Evolutionary conservation across 768 basidiomycete species (phyloP), one percentile per base, ranked within the genome.

Genomic region (Russula vinacea): DNA sequence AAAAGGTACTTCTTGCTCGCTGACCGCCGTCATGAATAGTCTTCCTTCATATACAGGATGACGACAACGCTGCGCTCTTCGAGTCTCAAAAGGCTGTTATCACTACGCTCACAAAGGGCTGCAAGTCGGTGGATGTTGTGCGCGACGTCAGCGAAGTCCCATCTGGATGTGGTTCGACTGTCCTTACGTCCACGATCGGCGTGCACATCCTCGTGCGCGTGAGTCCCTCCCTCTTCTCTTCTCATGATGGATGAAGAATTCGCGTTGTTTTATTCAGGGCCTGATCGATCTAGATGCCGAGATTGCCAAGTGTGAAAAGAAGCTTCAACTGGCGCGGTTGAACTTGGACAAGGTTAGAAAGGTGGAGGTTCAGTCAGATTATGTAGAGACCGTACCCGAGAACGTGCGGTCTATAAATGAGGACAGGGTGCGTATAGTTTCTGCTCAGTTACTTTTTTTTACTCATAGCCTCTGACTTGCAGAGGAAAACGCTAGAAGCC

Each of bases 301-400:
- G 76, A 89, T 97, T 51, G 78, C 83, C 45, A 98, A 95, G 75
- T 87, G 88, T 65, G 85, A 92, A 72, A 98, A 97, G 84, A 97
- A 95, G 76, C 81, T 91, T 2, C 84, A 88, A 44, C 77, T 94
- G 11, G 86, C 84, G 2, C 78, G 80, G 58, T 67, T 90, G 56
- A 88, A 84, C 68, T 76, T 90, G 49, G 84, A 87, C 59, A 98
- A 97, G 79, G 77, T 96, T 42, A 69, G 77, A 64, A 95, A 94
- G 74, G 73, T 85, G 19, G 83, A 88, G 66, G 78, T 82, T 2
- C 87, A 90, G 67, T 77, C 86, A 1, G 89, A 91, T 70, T 97
- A 98, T 73, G 83, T 83, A 70, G 80, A 81, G 33, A 89, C 88
- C 56, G 88, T 96, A 7, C 94, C 94, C 0, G 85, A 80, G 62